Percentiles rank a stretch among this genome's conserved stretches.
phyloP scores from a whole-genome alignment of 352 stramenopile species.

The Saprolegnia diclina region DNA sequence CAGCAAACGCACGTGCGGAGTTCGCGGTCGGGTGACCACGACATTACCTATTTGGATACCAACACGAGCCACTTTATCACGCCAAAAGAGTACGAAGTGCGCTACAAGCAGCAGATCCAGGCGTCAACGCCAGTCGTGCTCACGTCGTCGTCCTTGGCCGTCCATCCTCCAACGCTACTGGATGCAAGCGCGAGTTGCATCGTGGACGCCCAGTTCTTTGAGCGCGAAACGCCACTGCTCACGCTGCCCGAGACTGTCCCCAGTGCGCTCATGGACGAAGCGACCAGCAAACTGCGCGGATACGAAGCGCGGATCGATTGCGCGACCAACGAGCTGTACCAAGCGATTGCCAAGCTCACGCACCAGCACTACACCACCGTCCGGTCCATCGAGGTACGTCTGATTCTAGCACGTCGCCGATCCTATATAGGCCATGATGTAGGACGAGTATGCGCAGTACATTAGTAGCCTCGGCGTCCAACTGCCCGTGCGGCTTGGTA shows the following conservation, averaged over 20 bases:
- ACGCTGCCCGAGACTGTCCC: background rate
- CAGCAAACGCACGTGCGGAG: slow-evolving; percentile 6
- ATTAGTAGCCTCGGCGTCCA: background rate
- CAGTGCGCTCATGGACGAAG: background rate
- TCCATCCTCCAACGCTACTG: background rate
- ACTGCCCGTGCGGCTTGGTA: background rate
- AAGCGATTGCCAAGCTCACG: background rate
- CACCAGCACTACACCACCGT: slow-evolving; percentile 4
- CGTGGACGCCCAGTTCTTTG: background rate
- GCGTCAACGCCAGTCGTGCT: background rate
- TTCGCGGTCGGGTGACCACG: slow-evolving; percentile 6
- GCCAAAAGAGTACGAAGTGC: slow-evolving; percentile 19
- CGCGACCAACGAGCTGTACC: background rate
- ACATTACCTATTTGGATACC: slow-evolving; percentile 11
- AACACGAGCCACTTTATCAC: slow-evolving; percentile 8
- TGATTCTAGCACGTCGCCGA: too few relatives aligned
- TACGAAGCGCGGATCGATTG: background rate
- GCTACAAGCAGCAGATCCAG: slow-evolving; percentile 10
- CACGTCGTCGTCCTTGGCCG: background rate
- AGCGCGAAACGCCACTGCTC: background rate
- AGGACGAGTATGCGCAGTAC: background rate
- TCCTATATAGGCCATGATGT: too few relatives aligned
- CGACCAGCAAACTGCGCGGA: background rate
- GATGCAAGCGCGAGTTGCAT: background rate
- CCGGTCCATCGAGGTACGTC: background rate